Conservation (phyloP, 192 early-diverging fungal species). For the Phycomyces nitens region DNA sequence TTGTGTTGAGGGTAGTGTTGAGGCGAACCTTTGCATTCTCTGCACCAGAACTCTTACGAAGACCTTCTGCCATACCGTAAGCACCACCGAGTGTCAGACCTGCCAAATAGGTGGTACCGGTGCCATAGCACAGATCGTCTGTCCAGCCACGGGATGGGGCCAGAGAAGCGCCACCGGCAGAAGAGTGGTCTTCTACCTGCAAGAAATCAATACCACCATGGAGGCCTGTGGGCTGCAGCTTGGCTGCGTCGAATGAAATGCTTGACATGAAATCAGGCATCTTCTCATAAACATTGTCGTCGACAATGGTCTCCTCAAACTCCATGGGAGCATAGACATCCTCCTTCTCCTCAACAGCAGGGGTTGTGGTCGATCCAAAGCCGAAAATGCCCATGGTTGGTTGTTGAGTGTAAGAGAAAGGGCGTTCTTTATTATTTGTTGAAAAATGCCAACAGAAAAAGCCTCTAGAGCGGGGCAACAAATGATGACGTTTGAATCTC, state of each 20-base stretch:
- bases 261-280: conserved; percentile 49
- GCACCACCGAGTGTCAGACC: conserved; percentile 70
- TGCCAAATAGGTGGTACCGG: conserved; percentile 72
- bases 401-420: too few species aligned
- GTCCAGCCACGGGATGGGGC: conserved; percentile 73
- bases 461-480: conserved; percentile 1
- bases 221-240: conserved; percentile 47
- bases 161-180: conserved; percentile 38
- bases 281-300: conserved; percentile 37
- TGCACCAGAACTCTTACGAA: conserved; percentile 47
- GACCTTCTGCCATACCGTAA: conserved; percentile 74
- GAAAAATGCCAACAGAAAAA: too few species aligned
- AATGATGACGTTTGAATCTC: conserved; percentile 5
- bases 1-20: conserved; percentile 77
- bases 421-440: too few species aligned
- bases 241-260: conserved; percentile 38
- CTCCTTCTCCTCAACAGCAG: not conserved
- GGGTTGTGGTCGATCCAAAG: too few species aligned
- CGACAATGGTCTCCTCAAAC: not conserved
- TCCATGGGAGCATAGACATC: not conserved
- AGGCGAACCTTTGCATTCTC: conserved; percentile 75
- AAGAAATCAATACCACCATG: conserved; percentile 59
- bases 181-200: conserved; percentile 39
- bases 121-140: conserved; percentile 84
- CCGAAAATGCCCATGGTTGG: too few species aligned